Base-by-base conservation (phyloP, 768 basidiomycete species). In the Sistotremastrum suecicum region DNA sequence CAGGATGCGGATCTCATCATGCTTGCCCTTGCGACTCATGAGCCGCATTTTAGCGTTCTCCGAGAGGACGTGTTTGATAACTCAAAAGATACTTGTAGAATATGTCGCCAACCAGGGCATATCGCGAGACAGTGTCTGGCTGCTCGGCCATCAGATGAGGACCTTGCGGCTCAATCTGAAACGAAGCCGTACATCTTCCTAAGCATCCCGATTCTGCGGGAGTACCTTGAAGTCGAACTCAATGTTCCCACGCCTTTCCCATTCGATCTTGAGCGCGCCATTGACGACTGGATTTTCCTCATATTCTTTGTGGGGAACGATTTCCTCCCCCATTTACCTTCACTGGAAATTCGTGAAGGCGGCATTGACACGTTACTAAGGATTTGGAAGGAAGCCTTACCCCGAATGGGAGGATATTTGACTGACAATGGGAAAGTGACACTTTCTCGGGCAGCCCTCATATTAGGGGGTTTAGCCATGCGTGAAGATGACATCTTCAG, bases 221-320 rank as follows among this genome's bases (percentile, higher is more conserved):
- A 99, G 67, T 99, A 99, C 69, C 82, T 99, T 54, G 88, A 94
- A 66, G 79, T 87, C 60, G 95, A 98, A 62, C 81, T 99, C 53
- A 79, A 88, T 64, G 72, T 94, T 33, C 68, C 81, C n/a, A 63
- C 74, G 11, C 67, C 80, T 2, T 91, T 95, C 67, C 78, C 82
- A 33, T 97, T 94, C 74, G 78, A 85, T 56, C 71, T 97, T 62
- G 95, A 99, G 65, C 81, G 83, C 63, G 91, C 95, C 35, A 86
- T 99, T 64, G 95, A 99, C 74, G 95, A 99, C 63, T 99, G 95
- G 95, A 89, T 99, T 55, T 79, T 99, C 58, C 77, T 99, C 58
- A 98, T 98, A 55, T 99, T 99, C 79, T 97, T 99, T 65, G 95
- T 99, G 61, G 95, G 95, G 55, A 99, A 99, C 69, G 90, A 97